Conservation (phyloP, 495 filamentous ascomycete species). For the Glonium stellatum region DNA sequence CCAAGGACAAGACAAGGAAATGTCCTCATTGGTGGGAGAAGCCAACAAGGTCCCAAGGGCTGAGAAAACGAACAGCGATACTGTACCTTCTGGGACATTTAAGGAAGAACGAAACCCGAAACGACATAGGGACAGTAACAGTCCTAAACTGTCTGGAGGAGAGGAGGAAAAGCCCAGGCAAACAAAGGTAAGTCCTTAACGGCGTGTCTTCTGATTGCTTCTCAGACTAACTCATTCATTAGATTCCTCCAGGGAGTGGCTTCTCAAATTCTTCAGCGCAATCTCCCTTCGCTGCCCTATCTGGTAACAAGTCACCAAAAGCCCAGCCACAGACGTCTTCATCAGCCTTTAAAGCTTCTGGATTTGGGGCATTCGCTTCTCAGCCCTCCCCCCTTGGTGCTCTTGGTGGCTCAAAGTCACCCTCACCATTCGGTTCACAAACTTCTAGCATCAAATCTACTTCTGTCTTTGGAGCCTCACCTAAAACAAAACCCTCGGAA, state of each 20-base stretch:
- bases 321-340: constrained; percentile 9
- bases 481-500: background rate
- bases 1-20: constrained; percentile 8
- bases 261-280: constrained; percentile 48
- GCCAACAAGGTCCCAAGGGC: background rate
- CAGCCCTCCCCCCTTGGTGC: constrained; percentile 49
- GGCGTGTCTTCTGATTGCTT: background rate
- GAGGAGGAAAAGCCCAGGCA: constrained; percentile 6
- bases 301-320: constrained; percentile 13
- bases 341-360: constrained; percentile 28
- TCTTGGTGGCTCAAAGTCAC: constrained; percentile 39
- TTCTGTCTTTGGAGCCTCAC: constrained; percentile 12
- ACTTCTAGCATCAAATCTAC: constrained; percentile 5
- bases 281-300: constrained; percentile 46
- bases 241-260: constrained; percentile 43
- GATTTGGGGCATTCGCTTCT: constrained; percentile 41
- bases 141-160: constrained; percentile 5
- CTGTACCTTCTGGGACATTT: background rate
- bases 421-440: constrained; percentile 23
- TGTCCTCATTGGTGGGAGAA: background rate
- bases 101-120: constrained; percentile 26
- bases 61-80: background rate
- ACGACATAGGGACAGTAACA: constrained; percentile 26
- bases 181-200: constrained; percentile 19
- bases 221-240: background rate